Base-by-base conservation (phyloP, 306 rosid species). In the Chamaecrista fasciculata region DNA sequence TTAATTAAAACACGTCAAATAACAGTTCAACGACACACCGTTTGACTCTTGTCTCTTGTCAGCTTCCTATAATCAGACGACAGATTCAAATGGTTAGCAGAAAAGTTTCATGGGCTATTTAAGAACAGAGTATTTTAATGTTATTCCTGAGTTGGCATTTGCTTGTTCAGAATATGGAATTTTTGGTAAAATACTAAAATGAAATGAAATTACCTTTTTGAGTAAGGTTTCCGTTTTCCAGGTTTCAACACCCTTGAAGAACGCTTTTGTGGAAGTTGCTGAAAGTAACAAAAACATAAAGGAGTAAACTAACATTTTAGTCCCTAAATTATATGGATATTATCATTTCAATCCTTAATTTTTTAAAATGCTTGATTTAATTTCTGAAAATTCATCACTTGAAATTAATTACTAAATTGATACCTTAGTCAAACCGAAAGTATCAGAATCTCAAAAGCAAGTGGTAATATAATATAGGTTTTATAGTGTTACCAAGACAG, bases 161-260 rank as follows among this genome's bases (percentile, higher is more conserved):
- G 20, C 8, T 7, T 8, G 49, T 47, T 62, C 19, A 25, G 50
- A 23, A 14, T 36, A 71, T 29, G 4, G 0, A 61, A 9, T 40
- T 40, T 15, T 36, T 26, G 19, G 28, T 39, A 9, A 11, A 6
- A n/a, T n/a, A n/a, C n/a, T n/a, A n/a, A n/a, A n/a, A n/a, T n/a
- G n/a, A n/a, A n/a, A 15, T 15, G 52, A 4, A 19, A 66, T 16
- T 57, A 86, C 91, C 87, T 48, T 72, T 69, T 84, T 84, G 73
- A 84, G 62, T 16, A 84, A 67, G 46, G 92, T 86, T 86, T 89
- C 90, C 79, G 73, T 86, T 75, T 86, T 82, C 96, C 96, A 89
- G 55, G 92, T 84, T 57, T 80, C 86, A 34, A 82, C 84, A 11
- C 92, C 96, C 68, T 69, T 89, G 2, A 78, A 15, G 76, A 86